Conservation (phyloP, 495 filamentous ascomycete genomes). For the Xylona heveae region DNA sequence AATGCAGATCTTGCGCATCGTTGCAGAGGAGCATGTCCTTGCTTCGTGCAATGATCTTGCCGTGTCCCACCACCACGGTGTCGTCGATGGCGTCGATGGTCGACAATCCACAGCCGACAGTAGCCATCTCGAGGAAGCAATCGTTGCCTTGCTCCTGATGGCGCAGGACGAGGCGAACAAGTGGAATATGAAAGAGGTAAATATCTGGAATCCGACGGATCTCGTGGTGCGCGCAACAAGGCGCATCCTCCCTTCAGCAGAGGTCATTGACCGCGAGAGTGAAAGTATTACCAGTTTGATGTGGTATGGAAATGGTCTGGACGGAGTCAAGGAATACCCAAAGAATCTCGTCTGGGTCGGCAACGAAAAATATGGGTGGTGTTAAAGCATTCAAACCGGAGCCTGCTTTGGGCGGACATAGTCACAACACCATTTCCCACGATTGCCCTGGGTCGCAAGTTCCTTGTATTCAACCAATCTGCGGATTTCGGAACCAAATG, state of each 20-base stretch:
- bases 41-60: too few species aligned
- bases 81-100: background rate
- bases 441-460: too few species aligned
- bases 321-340: too few species aligned
- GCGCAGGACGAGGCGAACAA: conserved; percentile 32
- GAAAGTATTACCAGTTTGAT: conserved; percentile 40
- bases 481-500: too few species aligned
- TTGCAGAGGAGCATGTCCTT: too few species aligned
- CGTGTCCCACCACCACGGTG: background rate
- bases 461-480: too few species aligned
- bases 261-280: conserved; percentile 35
- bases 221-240: conserved; percentile 35
- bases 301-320: conserved; percentile 30
- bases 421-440: too few species aligned
- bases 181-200: conserved; percentile 36
- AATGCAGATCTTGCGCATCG: conserved; percentile 40
- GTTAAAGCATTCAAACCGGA: too few species aligned
- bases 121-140: conserved; percentile 15
- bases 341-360: conserved; percentile 58
- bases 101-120: background rate
- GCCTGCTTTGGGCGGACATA: too few species aligned
- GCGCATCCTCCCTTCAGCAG: conserved; percentile 23
- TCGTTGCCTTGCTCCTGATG: conserved; percentile 27
- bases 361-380: conserved; percentile 94
- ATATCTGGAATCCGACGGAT: conserved; percentile 43